Evolutionary conservation across 1,139 yeast species (phyloP), one percentile per base, ranked within the genome.

Genomic region (Yamadazyma aaseri): DNA sequence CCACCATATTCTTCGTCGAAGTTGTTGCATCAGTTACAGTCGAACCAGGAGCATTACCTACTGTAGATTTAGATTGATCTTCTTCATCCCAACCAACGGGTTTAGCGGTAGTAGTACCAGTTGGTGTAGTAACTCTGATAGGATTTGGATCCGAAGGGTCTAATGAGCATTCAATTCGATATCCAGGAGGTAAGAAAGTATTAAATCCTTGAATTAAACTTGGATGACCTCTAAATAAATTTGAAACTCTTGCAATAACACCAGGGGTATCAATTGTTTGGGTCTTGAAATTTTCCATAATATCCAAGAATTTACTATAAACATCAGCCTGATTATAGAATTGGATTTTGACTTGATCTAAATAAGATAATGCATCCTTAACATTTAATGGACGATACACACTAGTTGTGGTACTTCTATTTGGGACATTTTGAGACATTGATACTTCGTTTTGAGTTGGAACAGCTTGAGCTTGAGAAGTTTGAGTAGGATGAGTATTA

Each of bases 241-340:
- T 77, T 0, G 97, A 87, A 1, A 92, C 98, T 38, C 98, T 73
- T 54, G 89, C 96, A 55, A 92, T 92, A 23, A 92, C 99, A 14
- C 97, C 99, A 0, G 98, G 98, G 1, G 99, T 92, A 59, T 94
- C 97, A 52, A 92, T 90, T 46, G 86, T 78, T 63, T 90, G 97
- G 32, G 95, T 84, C 65, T 94, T 92, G 68, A 94, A 94, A 56
- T 94, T 98, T 63, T 92, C 92, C 99, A 92, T 92, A 44, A 92
- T 92, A 57, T 94, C 99, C 53, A 92, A 73, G 55, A 92, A 92
- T 57, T 86, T 90, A 58, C 92, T 94, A 68, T 94, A 92, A 33
- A 94, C 96, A 54, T 90, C 97, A 1, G 97, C 95, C 61, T 92
- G 95, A 47, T 80, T 77, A 58, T 78, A 85, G 60, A 92, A 92